These are phyloP conservation scores for Prosopis cineraria DNA, from an alignment of 306 rosid genomes.

Conservation along the genomic window DNA sequence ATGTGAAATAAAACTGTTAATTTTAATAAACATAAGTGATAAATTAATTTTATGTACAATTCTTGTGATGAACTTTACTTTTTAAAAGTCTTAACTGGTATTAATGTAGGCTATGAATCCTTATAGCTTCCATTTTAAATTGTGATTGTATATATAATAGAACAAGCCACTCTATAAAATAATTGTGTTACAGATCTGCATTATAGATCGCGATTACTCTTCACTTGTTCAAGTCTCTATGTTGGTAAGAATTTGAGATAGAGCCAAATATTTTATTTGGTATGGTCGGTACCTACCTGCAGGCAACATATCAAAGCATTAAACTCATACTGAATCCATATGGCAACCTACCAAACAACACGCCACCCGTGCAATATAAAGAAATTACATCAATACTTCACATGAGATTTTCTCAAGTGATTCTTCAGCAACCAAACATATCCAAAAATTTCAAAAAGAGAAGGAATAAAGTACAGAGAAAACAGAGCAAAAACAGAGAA, in stretches of 20 bases:
- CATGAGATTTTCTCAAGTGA: background rate
- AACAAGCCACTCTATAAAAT: background rate
- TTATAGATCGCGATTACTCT: background rate
- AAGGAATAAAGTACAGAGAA: background rate
- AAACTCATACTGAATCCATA: background rate
- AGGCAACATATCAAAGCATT: background rate
- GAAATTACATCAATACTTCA: background rate
- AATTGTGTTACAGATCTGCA: background rate
- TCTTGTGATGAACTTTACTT: background rate
- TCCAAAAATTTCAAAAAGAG: background rate
- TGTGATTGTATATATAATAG: too few relatives aligned
- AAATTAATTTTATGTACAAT: background rate
- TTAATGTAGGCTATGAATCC: too few relatives aligned
- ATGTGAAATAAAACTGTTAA: background rate
- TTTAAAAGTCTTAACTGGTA: background rate
- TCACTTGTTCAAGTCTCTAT: background rate
- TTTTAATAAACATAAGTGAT: background rate
- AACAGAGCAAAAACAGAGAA: slow-evolving; percentile 19
- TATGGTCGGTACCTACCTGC: background rate
- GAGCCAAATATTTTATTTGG: background rate
- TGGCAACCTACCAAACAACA: slow-evolving; percentile 37
- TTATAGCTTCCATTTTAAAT: too few relatives aligned
- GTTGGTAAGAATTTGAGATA: background rate
- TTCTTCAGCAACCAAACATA: slow-evolving; percentile 14
- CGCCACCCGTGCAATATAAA: slow-evolving; percentile 27